These are phyloP conservation scores for Podaxis mareebaensis DNA, from an alignment of 768 basidiomycete genomes.

Conservation along the genomic window DNA sequence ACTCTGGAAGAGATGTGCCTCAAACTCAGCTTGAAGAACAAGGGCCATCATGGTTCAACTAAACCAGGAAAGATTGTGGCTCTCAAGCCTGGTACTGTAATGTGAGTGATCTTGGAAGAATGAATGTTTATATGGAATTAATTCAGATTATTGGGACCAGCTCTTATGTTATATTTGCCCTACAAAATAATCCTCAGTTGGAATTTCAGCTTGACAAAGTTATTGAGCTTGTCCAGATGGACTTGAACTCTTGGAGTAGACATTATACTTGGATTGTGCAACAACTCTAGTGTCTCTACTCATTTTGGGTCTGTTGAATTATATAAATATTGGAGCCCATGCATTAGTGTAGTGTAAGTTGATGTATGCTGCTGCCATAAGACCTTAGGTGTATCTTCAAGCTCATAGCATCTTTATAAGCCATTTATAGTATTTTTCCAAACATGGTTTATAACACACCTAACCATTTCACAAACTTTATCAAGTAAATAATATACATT, in stretches of 20 bases:
- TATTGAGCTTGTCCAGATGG: conserved; percentile 5
- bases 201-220: neutral
- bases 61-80: conserved; percentile 13
- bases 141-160: conserved; percentile 18
- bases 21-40: conserved; percentile 23
- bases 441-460: too few relatives aligned
- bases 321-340: too few relatives aligned
- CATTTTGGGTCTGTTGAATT: too few relatives aligned
- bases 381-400: too few relatives aligned
- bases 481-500: too few relatives aligned
- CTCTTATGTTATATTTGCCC: conserved; percentile 33
- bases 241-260: conserved; percentile 8
- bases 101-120: conserved; percentile 25
- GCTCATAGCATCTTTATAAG: too few relatives aligned
- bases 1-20: conserved; percentile 31
- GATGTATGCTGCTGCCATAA: too few relatives aligned
- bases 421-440: too few relatives aligned
- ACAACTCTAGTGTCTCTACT: neutral
- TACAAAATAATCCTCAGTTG: conserved; percentile 25
- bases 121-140: neutral
- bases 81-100: conserved; percentile 31
- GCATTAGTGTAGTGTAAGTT: too few relatives aligned
- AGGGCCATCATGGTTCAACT: neutral
- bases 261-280: conserved; percentile 5
- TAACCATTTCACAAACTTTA: too few relatives aligned